Conservation (phyloP, 192 early-diverging fungal genomes). For the Entomortierella lignicola region DNA sequence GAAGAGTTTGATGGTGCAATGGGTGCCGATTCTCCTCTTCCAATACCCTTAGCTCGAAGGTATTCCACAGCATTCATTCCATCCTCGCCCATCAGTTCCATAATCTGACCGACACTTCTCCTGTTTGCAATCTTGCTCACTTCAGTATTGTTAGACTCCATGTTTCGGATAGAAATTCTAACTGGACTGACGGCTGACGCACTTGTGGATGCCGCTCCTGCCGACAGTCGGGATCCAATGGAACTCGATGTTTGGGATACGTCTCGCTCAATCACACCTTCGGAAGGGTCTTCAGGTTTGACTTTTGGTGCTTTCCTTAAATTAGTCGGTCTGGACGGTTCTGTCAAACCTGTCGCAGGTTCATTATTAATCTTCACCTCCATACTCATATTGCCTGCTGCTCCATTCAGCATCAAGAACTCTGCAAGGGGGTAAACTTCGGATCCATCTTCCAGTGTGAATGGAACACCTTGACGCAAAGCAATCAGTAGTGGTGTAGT, state of each 20-base stretch:
- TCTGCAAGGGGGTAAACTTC: constrained; percentile 51
- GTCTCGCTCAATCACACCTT: constrained; percentile 33
- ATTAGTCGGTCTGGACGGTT: not conserved
- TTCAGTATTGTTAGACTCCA: constrained; percentile 1
- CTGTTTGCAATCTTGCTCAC: constrained; percentile 1
- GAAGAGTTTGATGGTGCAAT: not conserved
- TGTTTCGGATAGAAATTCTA: not conserved
- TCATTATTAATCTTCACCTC: constrained; percentile 26
- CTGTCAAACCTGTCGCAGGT: not conserved
- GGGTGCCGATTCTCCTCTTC: constrained; percentile 6
- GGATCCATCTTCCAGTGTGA: constrained; percentile 24
- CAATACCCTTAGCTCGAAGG: constrained; percentile 28
- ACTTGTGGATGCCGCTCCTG: not conserved
- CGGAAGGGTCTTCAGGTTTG: not conserved
- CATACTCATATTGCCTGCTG: constrained; percentile 45
- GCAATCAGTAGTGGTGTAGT: constrained; percentile 46
- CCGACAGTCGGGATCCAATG: constrained; percentile 27
- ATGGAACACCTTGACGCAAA: constrained; percentile 36
- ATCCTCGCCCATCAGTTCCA: constrained; percentile 33
- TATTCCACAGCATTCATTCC: constrained; percentile 30
- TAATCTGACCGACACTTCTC: constrained; percentile 36
- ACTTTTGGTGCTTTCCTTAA: not conserved
- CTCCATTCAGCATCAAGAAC: constrained; percentile 51
- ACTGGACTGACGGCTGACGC: not conserved
- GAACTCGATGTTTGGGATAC: constrained; percentile 14